phyloP scores from a whole-genome alignment of 306 rosid genomes.

The Rosa chinensis region DNA sequence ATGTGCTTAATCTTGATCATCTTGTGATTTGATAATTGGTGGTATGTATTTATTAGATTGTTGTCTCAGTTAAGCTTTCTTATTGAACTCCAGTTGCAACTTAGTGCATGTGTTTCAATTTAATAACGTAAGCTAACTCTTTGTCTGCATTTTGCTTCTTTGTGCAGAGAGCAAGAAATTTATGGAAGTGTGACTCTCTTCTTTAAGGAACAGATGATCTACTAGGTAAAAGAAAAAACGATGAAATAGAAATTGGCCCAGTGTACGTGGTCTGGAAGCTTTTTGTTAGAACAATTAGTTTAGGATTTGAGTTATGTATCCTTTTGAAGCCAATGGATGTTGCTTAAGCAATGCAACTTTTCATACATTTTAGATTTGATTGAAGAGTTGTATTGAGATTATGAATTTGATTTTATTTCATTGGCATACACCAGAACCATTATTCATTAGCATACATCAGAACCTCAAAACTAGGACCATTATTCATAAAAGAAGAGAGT shows the following conservation, averaged over 20 bases:
- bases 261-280: not conserved
- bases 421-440: too few relatives aligned
- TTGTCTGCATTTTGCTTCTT: slow-evolving; percentile 26
- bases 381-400: too few relatives aligned
- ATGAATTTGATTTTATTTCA: too few relatives aligned
- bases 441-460: too few relatives aligned
- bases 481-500: too few relatives aligned
- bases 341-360: too few relatives aligned
- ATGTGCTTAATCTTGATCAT: not conserved
- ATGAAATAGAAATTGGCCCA: not conserved
- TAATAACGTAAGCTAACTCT: slow-evolving; percentile 9
- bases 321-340: too few relatives aligned
- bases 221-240: not conserved
- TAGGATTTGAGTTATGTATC: too few relatives aligned
- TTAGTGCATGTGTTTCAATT: not conserved
- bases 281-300: too few relatives aligned
- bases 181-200: slow-evolving; percentile 80
- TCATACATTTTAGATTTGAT: too few relatives aligned
- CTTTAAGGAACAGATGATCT: slow-evolving; percentile 66
- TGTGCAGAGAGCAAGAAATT: slow-evolving; percentile 74
- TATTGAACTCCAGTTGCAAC: not conserved
- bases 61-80: not conserved
- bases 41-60: not conserved
- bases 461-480: too few relatives aligned
- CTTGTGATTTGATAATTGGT: not conserved